Percentiles rank a stretch among this genome's conserved stretches.
phyloP scores from a whole-genome alignment of 2,329 filamentous ascomycete species.

The Waltergamsia citrina region DNA sequence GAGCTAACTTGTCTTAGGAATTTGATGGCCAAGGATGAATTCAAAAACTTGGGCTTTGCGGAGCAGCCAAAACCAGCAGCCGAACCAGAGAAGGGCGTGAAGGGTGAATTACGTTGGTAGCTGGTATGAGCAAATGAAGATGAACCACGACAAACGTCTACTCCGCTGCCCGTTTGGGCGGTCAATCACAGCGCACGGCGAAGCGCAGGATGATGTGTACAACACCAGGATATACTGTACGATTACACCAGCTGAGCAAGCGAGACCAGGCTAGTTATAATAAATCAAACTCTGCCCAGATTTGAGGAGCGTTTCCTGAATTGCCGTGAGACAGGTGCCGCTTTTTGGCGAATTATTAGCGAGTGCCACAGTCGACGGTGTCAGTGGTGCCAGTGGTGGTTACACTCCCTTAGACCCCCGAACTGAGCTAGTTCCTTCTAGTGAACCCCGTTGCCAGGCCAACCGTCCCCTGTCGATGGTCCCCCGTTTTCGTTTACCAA shows the following conservation, averaged over 20 bases:
- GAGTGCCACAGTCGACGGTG: too few species aligned
- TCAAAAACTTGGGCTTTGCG: conserved; percentile 81
- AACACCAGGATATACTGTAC: too few species aligned
- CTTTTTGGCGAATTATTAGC: too few species aligned
- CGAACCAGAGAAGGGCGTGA: conserved; percentile 22
- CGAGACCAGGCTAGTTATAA: too few species aligned
- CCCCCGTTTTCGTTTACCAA: neutral
- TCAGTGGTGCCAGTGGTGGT: too few species aligned
- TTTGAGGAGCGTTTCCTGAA: too few species aligned
- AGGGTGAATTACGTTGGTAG: conserved; percentile 27
- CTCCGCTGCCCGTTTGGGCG: neutral
- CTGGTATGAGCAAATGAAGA: conserved; percentile 2
- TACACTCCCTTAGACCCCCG: too few species aligned
- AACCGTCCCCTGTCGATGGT: neutral
- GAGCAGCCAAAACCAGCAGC: conserved; percentile 11
- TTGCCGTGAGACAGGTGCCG: too few species aligned
- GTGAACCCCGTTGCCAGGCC: conserved; percentile 1
- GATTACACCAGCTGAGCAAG: too few species aligned
- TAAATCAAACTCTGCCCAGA: too few species aligned
- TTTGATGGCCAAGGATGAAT: conserved; percentile 91
- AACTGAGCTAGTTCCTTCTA: too few species aligned
- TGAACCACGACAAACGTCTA: conserved; percentile 3
- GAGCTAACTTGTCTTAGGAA: conserved; percentile 46
- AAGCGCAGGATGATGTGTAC: conserved; percentile 4
- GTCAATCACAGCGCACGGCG: neutral